A percentile compares a stretch with the other conserved stretches of the same genome.
These are phyloP conservation scores for Phytopythium montanum DNA, from an alignment of 352 stramenopile genomes.

Conservation along the genomic window DNA sequence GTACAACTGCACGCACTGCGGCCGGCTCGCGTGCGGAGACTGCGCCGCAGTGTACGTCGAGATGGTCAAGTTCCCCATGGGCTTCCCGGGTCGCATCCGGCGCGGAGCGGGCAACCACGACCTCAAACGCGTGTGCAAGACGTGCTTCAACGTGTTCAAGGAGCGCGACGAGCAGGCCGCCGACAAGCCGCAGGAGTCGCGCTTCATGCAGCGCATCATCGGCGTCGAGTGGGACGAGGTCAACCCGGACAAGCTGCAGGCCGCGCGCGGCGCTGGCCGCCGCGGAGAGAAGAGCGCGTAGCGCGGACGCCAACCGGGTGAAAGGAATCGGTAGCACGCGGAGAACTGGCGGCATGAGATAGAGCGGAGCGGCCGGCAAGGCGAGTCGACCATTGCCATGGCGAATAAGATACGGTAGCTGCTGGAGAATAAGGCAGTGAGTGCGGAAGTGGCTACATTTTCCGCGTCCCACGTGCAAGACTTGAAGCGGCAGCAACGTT, in stretches of 20 bases:
- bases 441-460: background rate
- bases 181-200: constrained; percentile 52
- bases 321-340: too few species aligned
- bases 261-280: constrained; percentile 37
- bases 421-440: background rate
- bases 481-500: background rate
- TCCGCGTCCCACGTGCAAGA: background rate
- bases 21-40: constrained; percentile 69
- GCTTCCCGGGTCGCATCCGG: constrained; percentile 71
- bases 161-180: constrained; percentile 68
- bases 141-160: constrained; percentile 83
- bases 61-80: constrained; percentile 83
- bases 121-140: constrained; percentile 82
- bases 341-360: too few species aligned
- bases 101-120: constrained; percentile 62
- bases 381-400: too few species aligned
- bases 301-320: background rate
- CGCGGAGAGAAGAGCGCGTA: constrained; percentile 45
- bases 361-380: too few species aligned
- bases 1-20: constrained; percentile 86
- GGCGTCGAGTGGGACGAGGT: constrained; percentile 88
- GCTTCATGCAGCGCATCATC: constrained; percentile 79
- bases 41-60: constrained; percentile 61
- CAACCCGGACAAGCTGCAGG: constrained; percentile 82
- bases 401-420: background rate